phyloP scores from a whole-genome alignment of 2,329 filamentous ascomycete genomes.

The Trichophyton simii region DNA sequence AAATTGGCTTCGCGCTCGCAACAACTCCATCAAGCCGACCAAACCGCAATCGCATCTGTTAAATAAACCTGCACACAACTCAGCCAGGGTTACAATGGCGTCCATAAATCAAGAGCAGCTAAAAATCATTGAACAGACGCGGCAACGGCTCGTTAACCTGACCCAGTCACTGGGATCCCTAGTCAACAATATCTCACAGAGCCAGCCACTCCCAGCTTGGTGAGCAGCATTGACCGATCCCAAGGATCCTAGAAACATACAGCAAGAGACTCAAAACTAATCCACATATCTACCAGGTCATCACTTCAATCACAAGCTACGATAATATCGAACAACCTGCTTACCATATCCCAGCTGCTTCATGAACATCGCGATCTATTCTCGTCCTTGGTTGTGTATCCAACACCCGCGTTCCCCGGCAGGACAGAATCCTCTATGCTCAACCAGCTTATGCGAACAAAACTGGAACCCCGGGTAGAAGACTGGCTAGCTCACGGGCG shows the following conservation, averaged over 20 bases:
- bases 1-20: neutral
- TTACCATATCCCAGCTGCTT: constrained; percentile 53
- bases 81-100: constrained; percentile 21
- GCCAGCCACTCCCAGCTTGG: constrained; percentile 56
- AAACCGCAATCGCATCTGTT: neutral
- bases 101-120: constrained; percentile 31
- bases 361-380: constrained; percentile 56
- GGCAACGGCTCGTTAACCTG: constrained; percentile 55
- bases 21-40: neutral
- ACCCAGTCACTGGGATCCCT: constrained; percentile 56
- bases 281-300: constrained; percentile 36
- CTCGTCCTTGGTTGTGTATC: constrained; percentile 58
- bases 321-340: constrained; percentile 59
- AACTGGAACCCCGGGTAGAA: constrained; percentile 66
- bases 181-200: constrained; percentile 47
- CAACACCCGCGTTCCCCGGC: constrained; percentile 61
- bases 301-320: constrained; percentile 60
- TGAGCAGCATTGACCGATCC: constrained; percentile 26
- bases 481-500: constrained; percentile 56
- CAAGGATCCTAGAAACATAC: neutral
- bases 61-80: neutral
- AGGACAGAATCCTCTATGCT: constrained; percentile 51
- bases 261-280: neutral
- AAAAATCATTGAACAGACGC: constrained; percentile 58
- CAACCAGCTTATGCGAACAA: constrained; percentile 63